Evolutionary conservation across 106 monocot species (phyloP).

Genomic region (Dendrobium officinale): DNA sequence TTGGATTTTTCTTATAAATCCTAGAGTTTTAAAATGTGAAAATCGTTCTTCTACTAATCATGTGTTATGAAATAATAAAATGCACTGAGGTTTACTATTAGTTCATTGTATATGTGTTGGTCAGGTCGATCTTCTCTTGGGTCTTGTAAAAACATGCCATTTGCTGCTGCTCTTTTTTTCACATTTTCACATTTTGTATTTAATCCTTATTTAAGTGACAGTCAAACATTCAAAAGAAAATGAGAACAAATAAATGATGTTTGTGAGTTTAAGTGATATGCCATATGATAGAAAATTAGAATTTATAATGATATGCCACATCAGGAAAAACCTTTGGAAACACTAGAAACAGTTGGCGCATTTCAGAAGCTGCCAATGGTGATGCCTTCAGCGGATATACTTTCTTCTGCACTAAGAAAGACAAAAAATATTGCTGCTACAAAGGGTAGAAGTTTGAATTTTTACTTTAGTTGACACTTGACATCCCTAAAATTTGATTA

Average conservation of each 20-base stretch:
- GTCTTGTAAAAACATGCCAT: neutral
- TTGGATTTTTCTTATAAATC: too few species aligned
- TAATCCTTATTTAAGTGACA: neutral
- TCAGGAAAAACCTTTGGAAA: constrained; percentile 42
- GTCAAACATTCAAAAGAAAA: neutral
- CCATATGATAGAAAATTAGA: neutral
- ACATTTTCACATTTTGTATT: neutral
- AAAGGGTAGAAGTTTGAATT: constrained; percentile 50
- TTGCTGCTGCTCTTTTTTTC: neutral
- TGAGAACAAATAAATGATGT: neutral
- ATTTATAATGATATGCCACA: neutral
- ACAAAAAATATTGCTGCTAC: constrained; percentile 75
- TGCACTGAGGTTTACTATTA: too few species aligned
- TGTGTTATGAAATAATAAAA: too few species aligned
- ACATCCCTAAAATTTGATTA: neutral
- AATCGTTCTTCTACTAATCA: too few species aligned
- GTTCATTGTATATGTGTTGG: neutral
- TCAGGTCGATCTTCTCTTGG: neutral
- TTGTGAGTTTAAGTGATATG: neutral
- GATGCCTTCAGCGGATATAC: constrained; percentile 84
- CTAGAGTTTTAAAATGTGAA: too few species aligned
- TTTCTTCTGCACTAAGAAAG: constrained; percentile 88
- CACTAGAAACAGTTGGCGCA: constrained; percentile 61
- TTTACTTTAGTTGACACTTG: neutral
- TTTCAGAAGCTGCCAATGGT: constrained; percentile 99